These are phyloP conservation scores for Kurtzmaniella quercitrusa DNA, from an alignment of 1,139 yeast genomes.

Conservation along the genomic window DNA sequence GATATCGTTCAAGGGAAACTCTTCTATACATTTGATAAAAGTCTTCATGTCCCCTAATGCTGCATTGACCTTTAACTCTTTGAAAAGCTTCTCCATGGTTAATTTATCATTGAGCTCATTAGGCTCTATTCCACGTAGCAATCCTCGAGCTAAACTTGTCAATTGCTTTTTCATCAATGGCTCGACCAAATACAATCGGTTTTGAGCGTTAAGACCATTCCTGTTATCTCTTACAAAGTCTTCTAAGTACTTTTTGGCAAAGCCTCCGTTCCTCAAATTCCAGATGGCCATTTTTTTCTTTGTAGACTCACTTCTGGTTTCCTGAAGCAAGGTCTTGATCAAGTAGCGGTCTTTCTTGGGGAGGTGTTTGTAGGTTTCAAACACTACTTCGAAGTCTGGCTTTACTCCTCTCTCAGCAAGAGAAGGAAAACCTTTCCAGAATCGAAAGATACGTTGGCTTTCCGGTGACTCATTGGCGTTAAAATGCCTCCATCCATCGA, in stretches of 20 bases:
- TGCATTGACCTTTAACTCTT: conserved; percentile 1
- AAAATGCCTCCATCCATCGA: conserved; percentile 12
- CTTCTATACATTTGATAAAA: conserved; percentile 17
- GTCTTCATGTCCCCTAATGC: neutral
- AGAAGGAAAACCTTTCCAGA: conserved; percentile 32
- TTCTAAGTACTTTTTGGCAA: conserved; percentile 4
- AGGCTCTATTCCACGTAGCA: conserved; percentile 20
- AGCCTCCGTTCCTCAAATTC: conserved; percentile 4
- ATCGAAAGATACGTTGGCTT: conserved; percentile 29
- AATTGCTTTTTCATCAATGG: conserved; percentile 28
- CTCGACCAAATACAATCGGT: conserved; percentile 28
- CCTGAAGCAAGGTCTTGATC: conserved; percentile 7
- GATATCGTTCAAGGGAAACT: conserved; percentile 28
- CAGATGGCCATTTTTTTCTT: conserved; percentile 5
- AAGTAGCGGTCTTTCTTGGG: conserved; percentile 4
- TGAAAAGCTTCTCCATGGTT: conserved; percentile 20
- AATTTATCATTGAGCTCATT: conserved; percentile 24
- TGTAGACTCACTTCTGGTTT: conserved; percentile 7
- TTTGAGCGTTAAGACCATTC: conserved; percentile 18
- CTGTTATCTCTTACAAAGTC: conserved; percentile 5
- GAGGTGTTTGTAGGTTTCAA: conserved; percentile 28
- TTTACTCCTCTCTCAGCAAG: conserved; percentile 30
- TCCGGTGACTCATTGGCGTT: conserved; percentile 8
- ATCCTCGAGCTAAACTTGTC: conserved; percentile 18
- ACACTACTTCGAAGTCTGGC: conserved; percentile 30